These are phyloP conservation scores for Ceratocystis variospora DNA, from an alignment of 2,329 filamentous ascomycete species.

Conservation along the genomic window DNA sequence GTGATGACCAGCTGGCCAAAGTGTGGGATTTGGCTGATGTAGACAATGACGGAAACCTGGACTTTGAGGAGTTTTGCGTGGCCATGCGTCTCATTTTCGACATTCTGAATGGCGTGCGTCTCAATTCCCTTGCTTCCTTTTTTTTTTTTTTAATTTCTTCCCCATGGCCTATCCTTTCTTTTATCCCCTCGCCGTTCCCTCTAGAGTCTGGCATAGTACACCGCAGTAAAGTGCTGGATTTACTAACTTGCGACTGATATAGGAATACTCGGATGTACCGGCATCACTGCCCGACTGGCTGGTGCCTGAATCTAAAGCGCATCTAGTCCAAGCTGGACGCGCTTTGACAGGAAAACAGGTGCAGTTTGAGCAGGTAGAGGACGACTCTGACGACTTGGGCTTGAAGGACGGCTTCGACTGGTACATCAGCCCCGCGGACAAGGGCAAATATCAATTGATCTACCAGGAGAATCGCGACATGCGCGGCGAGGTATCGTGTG, in stretches of 20 bases:
- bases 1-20: conserved; percentile 71
- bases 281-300: conserved; percentile 82
- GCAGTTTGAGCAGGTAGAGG: conserved; percentile 73
- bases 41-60: conserved; percentile 90
- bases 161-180: not conserved
- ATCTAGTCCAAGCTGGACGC: conserved; percentile 70
- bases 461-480: conserved; percentile 84
- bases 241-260: conserved; percentile 10
- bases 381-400: conserved; percentile 67
- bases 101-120: conserved; percentile 78
- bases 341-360: conserved; percentile 67
- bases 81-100: conserved; percentile 98
- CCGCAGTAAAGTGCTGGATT: too few species aligned
- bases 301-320: conserved; percentile 85
- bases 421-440: conserved; percentile 93
- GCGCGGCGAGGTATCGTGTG: conserved; percentile 70
- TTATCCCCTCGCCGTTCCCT: not conserved
- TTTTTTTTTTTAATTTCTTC: not conserved
- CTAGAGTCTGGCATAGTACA: not conserved
- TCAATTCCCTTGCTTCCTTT: not conserved
- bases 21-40: conserved; percentile 97
- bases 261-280: conserved; percentile 90
- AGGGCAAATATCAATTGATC: conserved; percentile 91
- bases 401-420: conserved; percentile 96
- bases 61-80: conserved; percentile 99